Evolutionary conservation across 352 stramenopile genomes (phyloP).

Genomic region (Phytophthora citricola): DNA sequence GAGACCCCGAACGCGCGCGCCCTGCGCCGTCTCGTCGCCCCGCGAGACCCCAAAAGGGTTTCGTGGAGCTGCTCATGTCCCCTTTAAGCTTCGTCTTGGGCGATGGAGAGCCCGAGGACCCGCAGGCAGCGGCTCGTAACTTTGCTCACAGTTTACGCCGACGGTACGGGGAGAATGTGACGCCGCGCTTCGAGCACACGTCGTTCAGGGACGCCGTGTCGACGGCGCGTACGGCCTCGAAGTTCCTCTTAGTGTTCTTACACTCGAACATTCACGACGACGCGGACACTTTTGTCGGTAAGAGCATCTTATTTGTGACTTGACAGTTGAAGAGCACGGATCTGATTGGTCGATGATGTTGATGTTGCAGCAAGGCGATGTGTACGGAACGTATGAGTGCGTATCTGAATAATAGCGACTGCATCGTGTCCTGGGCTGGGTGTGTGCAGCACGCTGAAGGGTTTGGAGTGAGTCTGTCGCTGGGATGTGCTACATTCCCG

Average conservation of each 20-base stretch:
- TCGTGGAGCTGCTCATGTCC: conserved; percentile 81
- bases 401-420: conserved; percentile 85
- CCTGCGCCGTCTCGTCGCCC: conserved; percentile 5
- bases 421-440: conserved; percentile 83
- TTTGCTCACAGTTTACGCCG: conserved; percentile 65
- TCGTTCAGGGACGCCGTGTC: conserved; percentile 86
- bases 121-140: conserved; percentile 57
- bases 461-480: conserved; percentile 82
- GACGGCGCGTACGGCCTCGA: conserved; percentile 77
- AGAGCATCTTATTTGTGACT: conserved; percentile 10
- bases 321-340: conserved; percentile 17
- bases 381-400: conserved; percentile 75
- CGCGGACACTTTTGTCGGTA: conserved; percentile 72
- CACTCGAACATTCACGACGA: conserved; percentile 89
- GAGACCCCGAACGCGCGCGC: conserved; percentile 3
- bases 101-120: conserved; percentile 72
- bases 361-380: conserved; percentile 52
- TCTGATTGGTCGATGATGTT: conserved; percentile 17
- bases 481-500: conserved; percentile 83
- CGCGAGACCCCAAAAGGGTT: conserved; percentile 50
- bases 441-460: conserved; percentile 83
- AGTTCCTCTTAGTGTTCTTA: conserved; percentile 87
- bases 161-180: conserved; percentile 59
- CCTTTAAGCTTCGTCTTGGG: conserved; percentile 77
- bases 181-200: conserved; percentile 79